Evolutionary conservation across 2,329 filamentous ascomycete genomes (phyloP).

Genomic region (Aphanoascus verrucosus): DNA sequence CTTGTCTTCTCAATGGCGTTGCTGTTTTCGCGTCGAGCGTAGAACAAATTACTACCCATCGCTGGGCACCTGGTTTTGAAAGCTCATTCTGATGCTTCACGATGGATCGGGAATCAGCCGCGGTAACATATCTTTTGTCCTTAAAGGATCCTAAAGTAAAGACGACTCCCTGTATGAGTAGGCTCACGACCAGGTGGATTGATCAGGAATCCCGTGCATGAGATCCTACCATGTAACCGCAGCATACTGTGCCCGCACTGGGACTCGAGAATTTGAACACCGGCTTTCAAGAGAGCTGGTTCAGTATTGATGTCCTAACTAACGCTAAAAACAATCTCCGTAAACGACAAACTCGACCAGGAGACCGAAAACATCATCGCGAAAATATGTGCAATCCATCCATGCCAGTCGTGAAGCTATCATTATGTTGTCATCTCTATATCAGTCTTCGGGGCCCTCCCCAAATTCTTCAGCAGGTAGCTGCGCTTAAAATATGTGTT

Average conservation of each 20-base stretch:
- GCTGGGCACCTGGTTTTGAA: slow-evolving; percentile 63
- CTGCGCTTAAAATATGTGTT: slow-evolving; percentile 98
- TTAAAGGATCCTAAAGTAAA: background rate
- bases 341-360: background rate
- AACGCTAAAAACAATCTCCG: background rate
- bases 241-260: too few relatives aligned
- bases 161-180: too few relatives aligned
- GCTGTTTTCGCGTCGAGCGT: slow-evolving; percentile 60
- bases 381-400: background rate
- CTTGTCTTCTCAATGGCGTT: slow-evolving; percentile 39
- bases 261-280: too few relatives aligned
- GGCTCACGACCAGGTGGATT: too few relatives aligned
- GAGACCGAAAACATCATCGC: background rate
- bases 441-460: slow-evolving; percentile 42
- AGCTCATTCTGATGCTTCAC: slow-evolving; percentile 50
- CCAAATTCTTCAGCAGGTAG: slow-evolving; percentile 74
- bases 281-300: too few relatives aligned
- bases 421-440: slow-evolving; percentile 42
- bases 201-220: too few relatives aligned
- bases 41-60: slow-evolving; percentile 51
- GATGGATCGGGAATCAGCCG: slow-evolving; percentile 63
- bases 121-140: slow-evolving; percentile 44
- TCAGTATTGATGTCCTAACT: background rate
- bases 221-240: too few relatives aligned
- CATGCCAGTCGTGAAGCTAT: slow-evolving; percentile 1